Evolutionary conservation across 371 early-diverging fungal species (phyloP).

Genomic region (Fennellomyces sp.): DNA sequence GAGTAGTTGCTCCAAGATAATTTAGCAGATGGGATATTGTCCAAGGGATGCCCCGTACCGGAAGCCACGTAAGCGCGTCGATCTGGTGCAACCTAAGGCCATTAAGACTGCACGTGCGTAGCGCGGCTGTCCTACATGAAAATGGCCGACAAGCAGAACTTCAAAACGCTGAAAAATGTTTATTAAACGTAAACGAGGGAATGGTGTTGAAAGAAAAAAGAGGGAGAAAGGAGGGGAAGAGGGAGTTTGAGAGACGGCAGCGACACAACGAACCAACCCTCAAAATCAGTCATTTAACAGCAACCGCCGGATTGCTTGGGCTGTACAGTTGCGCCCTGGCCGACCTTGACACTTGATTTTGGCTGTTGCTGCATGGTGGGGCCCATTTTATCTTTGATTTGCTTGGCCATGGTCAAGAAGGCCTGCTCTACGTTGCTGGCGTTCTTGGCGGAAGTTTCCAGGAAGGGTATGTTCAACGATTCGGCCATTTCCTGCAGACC

Average conservation of each 20-base stretch:
- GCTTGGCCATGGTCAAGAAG: slow-evolving; percentile 93
- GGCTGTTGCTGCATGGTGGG: slow-evolving; percentile 31
- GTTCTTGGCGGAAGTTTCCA: slow-evolving; percentile 94
- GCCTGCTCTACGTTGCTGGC: slow-evolving; percentile 95
- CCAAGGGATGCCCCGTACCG: no score
- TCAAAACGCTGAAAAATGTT: slow-evolving; percentile 1
- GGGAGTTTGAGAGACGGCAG: not conserved
- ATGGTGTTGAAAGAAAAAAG: not conserved
- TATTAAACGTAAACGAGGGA: slow-evolving; percentile 3
- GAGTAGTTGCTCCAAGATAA: no score
- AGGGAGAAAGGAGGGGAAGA: slow-evolving; percentile 7
- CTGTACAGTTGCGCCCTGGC: slow-evolving; percentile 46
- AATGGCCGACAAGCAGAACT: not conserved
- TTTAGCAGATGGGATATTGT: no score
- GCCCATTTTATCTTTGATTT: slow-evolving; percentile 70
- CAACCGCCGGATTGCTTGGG: slow-evolving; percentile 51
- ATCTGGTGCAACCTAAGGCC: slow-evolving; percentile 1
- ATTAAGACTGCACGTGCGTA: not conserved
- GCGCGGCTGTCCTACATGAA: not conserved
- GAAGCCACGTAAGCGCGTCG: not conserved
- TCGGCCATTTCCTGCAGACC: slow-evolving; percentile 89
- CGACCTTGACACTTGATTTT: slow-evolving; percentile 49
- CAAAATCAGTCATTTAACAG: slow-evolving; percentile 29
- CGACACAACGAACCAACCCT: not conserved
- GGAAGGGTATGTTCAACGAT: slow-evolving; percentile 81